Conservation (phyloP, 2,329 filamentous ascomycete species). For the Aureobasidium sp. region DNA sequence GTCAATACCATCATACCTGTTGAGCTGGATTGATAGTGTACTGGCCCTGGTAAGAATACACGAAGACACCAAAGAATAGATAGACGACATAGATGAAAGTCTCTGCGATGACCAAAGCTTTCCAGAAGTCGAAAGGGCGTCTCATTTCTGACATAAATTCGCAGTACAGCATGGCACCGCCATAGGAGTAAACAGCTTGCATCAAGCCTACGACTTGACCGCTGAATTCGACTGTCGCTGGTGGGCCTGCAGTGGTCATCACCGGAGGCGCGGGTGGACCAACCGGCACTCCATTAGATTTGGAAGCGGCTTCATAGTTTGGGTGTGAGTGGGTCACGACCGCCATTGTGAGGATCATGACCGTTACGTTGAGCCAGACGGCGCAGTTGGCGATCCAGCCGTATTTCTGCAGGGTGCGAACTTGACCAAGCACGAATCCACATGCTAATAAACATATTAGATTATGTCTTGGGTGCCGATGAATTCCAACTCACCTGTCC, state of each 20-base stretch:
- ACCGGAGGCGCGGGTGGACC: conserved; percentile 22
- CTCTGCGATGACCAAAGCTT: conserved; percentile 36
- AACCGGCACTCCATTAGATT: conserved; percentile 19
- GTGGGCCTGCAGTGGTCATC: conserved; percentile 26
- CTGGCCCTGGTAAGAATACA: conserved; percentile 42
- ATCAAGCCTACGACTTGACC: conserved; percentile 44
- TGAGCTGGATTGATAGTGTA: conserved; percentile 33
- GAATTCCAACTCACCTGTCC: conserved; percentile 25
- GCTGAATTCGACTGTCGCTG: conserved; percentile 35
- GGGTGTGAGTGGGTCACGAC: conserved; percentile 39
- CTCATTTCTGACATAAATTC: conserved; percentile 50
- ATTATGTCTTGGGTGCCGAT: conserved; percentile 17
- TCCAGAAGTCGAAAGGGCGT: conserved; percentile 41
- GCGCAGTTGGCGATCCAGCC: conserved; percentile 49
- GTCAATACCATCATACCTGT: conserved; percentile 12
- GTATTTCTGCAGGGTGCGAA: conserved; percentile 47
- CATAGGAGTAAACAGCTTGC: conserved; percentile 49
- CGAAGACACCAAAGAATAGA: conserved; percentile 39
- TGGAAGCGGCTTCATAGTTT: conserved; percentile 32
- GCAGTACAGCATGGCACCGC: conserved; percentile 50
- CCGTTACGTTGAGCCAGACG: conserved; percentile 48
- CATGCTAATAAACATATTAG: conserved; percentile 19
- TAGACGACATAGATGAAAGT: conserved; percentile 42
- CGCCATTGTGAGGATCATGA: conserved; percentile 50
- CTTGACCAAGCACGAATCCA: conserved; percentile 47